Evolutionary conservation across 305 asterid species (phyloP), one percentile per base, ranked within the genome.

Genomic region (Solanum hybrid): DNA sequence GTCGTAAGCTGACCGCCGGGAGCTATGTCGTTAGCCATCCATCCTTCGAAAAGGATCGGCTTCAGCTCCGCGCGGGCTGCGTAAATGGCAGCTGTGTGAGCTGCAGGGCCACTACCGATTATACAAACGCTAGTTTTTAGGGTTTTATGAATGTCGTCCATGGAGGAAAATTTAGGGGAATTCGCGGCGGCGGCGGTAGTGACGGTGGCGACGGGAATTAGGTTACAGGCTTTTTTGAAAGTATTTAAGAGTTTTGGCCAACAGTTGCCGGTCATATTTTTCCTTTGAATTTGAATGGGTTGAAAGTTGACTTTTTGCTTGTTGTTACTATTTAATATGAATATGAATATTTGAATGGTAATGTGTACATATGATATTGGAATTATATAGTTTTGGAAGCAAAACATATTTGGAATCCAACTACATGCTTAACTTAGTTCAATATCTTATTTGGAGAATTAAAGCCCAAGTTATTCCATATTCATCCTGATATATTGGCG

Each of bases 1-100:
- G 99, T 97, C 32, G 98, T 97, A 64, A 97, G 96, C 91, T 97
- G 99, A 11, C 99, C 99, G 0, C 99, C 99, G 3, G 99, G 98
- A 8, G 98, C 98, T 80, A 97, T 95, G 88, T 95, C 99, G 93
- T 96, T 96, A 35, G 98, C 98, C 98, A 96, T 96, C 96, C 95
- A 96, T 37, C 99, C 99, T 89, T 97, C 99, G 88, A 97, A 97
- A 42, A 97, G 96, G 27, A 96, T 73, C 22, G 99, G 99, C 84
- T 94, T 95, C 85, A 97, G 96, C 92, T 97, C 96, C 6, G 99
- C 89, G 1, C 89, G 77, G 1, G 98, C 93, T 36, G 98, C 98
- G 92, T 96, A 97, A 87, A 97, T 95, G 34, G 99, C 99, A 26
- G 99, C 98, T 17, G 99, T 97, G 91, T 97, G 98, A 40, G 98